Percentiles rank a stretch among this genome's conserved stretches.
Conservation (phyloP, 2,329 filamentous ascomycete species). For the Onygenales sp. region DNA sequence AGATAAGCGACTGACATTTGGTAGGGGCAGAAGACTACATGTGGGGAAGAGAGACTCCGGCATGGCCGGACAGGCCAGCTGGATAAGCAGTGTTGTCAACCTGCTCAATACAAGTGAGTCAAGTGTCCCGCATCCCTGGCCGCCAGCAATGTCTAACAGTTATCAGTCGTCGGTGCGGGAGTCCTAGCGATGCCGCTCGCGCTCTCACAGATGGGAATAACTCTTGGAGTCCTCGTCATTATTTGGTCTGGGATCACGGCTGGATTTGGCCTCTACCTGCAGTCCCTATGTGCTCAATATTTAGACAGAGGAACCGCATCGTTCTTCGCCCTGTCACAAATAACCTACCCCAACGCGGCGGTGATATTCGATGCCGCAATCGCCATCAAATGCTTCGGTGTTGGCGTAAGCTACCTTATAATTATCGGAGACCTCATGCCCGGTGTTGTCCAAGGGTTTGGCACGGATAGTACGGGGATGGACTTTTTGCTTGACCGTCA, state of each 20-base stretch:
- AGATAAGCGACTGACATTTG: not conserved
- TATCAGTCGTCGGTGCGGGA: constrained; percentile 79
- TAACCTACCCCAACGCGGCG: constrained; percentile 92
- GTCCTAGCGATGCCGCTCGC: constrained; percentile 94
- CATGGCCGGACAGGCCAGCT: constrained; percentile 65
- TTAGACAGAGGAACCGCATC: constrained; percentile 79
- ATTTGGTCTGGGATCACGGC: constrained; percentile 84
- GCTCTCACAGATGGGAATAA: constrained; percentile 89
- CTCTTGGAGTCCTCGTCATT: constrained; percentile 73
- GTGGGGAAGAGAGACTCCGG: constrained; percentile 62
- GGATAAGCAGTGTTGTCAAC: constrained; percentile 87
- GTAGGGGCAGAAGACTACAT: constrained; percentile 19
- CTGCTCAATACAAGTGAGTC: constrained; percentile 80
- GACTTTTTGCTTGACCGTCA: constrained; percentile 78
- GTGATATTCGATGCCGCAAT: constrained; percentile 95
- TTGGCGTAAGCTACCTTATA: constrained; percentile 94
- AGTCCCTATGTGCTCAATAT: constrained; percentile 86
- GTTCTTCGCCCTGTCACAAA: constrained; percentile 93
- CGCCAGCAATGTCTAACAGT: not conserved
- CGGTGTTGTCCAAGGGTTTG: constrained; percentile 77
- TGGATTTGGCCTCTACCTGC: constrained; percentile 89
- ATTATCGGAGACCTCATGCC: constrained; percentile 99
- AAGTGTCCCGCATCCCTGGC: constrained; percentile 23
- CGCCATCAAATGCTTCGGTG: constrained; percentile 95
- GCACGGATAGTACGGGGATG: constrained; percentile 50